phyloP scores from a whole-genome alignment of 2,329 filamentous ascomycete genomes.

The Claviceps sp. region DNA sequence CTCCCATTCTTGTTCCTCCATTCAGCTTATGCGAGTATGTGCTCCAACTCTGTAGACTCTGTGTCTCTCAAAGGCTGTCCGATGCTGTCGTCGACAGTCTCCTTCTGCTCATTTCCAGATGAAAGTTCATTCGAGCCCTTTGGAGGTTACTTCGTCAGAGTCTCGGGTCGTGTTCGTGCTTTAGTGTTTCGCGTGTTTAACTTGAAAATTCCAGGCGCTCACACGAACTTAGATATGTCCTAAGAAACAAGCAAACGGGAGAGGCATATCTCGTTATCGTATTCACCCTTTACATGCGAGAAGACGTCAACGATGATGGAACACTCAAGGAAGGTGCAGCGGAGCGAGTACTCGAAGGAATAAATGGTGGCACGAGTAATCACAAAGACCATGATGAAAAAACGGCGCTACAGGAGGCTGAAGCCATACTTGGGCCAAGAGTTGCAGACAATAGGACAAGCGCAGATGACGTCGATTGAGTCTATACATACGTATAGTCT shows the following conservation, averaged over 20 bases:
- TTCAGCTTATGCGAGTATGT: conserved; percentile 1
- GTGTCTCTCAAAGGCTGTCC: neutral
- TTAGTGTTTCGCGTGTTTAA: conserved; percentile 7
- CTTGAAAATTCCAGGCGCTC: conserved; percentile 41
- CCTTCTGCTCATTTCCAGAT: neutral
- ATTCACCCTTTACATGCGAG: conserved; percentile 62
- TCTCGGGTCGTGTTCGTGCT: neutral
- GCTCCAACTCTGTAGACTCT: neutral
- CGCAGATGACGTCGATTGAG: conserved; percentile 31
- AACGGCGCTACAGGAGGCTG: conserved; percentile 25
- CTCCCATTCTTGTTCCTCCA: conserved; percentile 1
- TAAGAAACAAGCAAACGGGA: conserved; percentile 65
- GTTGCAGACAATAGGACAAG: conserved; percentile 14
- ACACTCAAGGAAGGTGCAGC: conserved; percentile 31
- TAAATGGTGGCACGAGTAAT: conserved; percentile 10
- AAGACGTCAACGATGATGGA: conserved; percentile 48
- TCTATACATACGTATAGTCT: no score
- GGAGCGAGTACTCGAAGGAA: conserved; percentile 12
- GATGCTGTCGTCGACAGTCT: neutral
- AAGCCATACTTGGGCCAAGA: conserved; percentile 20
- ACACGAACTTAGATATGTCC: conserved; percentile 79
- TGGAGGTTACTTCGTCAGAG: conserved; percentile 2
- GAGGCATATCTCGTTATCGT: conserved; percentile 69
- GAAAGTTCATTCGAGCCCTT: no score
- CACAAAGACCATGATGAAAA: conserved; percentile 19